These are phyloP conservation scores for Fomes fomentarius DNA, from an alignment of 1,284 basidiomycete genomes.

Conservation along the genomic window DNA sequence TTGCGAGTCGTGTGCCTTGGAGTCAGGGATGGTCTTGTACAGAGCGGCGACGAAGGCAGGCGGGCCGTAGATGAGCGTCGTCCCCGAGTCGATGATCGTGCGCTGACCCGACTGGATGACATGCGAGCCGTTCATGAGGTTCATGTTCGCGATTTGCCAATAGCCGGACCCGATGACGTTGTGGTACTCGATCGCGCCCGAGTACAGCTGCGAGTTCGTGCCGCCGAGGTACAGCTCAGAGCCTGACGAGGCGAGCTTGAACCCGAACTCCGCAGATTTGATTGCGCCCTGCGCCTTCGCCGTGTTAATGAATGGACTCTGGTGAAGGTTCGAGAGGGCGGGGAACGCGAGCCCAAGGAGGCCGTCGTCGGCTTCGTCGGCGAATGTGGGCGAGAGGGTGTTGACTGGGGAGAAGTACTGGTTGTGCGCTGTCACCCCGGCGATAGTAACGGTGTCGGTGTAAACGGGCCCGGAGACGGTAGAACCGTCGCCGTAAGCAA, in stretches of 20 bases:
- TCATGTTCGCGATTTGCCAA: slow-evolving; percentile 31
- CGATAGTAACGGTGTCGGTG: slow-evolving; percentile 35
- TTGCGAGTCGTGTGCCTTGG: slow-evolving; percentile 21
- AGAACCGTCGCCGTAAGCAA: slow-evolving; percentile 46
- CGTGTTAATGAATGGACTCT: slow-evolving; percentile 23
- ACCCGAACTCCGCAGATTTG: slow-evolving; percentile 38
- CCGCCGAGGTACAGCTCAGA: slow-evolving; percentile 58
- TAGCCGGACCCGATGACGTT: slow-evolving; percentile 30
- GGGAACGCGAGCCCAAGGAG: slow-evolving; percentile 30
- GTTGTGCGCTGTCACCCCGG: slow-evolving; percentile 19
- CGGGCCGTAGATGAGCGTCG: no score
- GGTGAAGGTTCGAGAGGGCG: slow-evolving; percentile 21
- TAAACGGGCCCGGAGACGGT: slow-evolving; percentile 42
- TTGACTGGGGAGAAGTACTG: slow-evolving; percentile 30
- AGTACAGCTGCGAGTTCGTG: slow-evolving; percentile 39
- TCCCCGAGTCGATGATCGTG: slow-evolving; percentile 31
- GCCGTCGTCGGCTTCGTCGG: slow-evolving; percentile 24
- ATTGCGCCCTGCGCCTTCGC: slow-evolving; percentile 17
- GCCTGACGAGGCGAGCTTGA: slow-evolving; percentile 48
- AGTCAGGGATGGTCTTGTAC: slow-evolving; percentile 46
- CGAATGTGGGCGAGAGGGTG: slow-evolving; percentile 18
- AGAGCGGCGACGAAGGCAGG: slow-evolving; percentile 42
- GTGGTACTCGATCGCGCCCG: slow-evolving; percentile 43
- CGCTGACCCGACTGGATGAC: slow-evolving; percentile 6
- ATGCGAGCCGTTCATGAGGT: slow-evolving; percentile 25